Conservation (phyloP, 108 stramenopile genomes). For the Licmophora abbreviata region DNA sequence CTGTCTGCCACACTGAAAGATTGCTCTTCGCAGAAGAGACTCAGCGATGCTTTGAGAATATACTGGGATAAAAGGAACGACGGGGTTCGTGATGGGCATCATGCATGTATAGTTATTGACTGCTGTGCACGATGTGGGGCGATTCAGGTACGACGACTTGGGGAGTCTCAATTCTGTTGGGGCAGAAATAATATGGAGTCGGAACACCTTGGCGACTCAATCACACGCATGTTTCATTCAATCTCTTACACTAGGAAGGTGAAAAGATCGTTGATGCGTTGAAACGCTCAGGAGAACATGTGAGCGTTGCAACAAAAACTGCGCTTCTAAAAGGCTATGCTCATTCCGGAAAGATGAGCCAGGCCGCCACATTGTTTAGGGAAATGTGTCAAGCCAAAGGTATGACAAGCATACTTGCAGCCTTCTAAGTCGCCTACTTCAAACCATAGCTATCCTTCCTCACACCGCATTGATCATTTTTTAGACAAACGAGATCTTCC, state of each 20-base stretch:
- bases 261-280: conserved; percentile 19
- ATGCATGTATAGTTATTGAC: conserved; percentile 76
- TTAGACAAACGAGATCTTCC: conserved; percentile 22
- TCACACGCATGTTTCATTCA: not conserved
- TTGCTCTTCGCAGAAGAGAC: conserved; percentile 54
- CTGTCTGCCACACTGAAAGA: conserved; percentile 56
- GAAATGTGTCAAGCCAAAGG: conserved; percentile 32
- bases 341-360: conserved; percentile 57
- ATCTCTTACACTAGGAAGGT: conserved; percentile 18
- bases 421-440: not conserved
- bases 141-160: conserved; percentile 14
- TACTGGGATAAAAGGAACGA: conserved; percentile 39
- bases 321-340: conserved; percentile 72
- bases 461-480: not conserved
- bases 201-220: conserved; percentile 4
- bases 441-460: not conserved
- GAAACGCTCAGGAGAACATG: not conserved
- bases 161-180: not conserved
- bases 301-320: conserved; percentile 61
- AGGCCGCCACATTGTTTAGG: conserved; percentile 52
- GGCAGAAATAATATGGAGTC: conserved; percentile 6
- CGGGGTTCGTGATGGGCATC: conserved; percentile 59
- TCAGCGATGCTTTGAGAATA: conserved; percentile 50
- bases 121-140: conserved; percentile 74
- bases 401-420: conserved; percentile 1